phyloP scores from a whole-genome alignment of 2,329 filamentous ascomycete species.

The Fusarium sp. region DNA sequence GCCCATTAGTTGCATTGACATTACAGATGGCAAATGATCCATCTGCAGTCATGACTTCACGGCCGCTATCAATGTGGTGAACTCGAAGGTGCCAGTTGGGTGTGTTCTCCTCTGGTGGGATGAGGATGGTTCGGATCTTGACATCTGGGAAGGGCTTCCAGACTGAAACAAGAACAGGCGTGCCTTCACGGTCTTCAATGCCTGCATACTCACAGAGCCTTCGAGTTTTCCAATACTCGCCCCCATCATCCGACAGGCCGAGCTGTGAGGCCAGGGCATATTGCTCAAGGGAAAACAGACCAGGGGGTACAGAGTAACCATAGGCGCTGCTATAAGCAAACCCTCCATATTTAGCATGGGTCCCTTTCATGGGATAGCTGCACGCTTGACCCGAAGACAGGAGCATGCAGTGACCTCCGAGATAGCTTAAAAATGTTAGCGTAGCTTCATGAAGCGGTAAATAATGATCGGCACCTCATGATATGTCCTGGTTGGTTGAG shows the following conservation, averaged over 20 bases:
- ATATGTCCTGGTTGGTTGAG: conserved; percentile 77
- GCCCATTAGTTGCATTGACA: conserved; percentile 56
- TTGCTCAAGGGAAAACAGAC: conserved; percentile 77
- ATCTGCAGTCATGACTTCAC: conserved; percentile 74
- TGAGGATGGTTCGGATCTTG: conserved; percentile 67
- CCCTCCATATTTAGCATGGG: conserved; percentile 80
- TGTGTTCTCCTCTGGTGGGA: conserved; percentile 65
- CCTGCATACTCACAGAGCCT: conserved; percentile 69
- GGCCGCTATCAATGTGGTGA: conserved; percentile 66
- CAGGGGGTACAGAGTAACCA: conserved; percentile 78
- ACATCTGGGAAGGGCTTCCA: conserved; percentile 78
- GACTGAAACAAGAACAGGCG: conserved; percentile 69
- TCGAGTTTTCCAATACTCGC: conserved; percentile 81
- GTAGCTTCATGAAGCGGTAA: background rate
- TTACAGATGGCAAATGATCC: conserved; percentile 75
- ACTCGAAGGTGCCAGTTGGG: conserved; percentile 75
- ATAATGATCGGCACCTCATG: conserved; percentile 54
- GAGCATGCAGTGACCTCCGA: conserved; percentile 78
- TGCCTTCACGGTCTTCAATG: conserved; percentile 63
- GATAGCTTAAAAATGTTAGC: conserved; percentile 55
- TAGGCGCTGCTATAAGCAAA: conserved; percentile 81
- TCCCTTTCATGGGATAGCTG: conserved; percentile 81
- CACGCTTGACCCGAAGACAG: conserved; percentile 81
- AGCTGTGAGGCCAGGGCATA: conserved; percentile 78
- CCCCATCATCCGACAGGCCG: conserved; percentile 77